phyloP scores from a whole-genome alignment of 768 basidiomycete species.

The Amyloporia xantha region DNA sequence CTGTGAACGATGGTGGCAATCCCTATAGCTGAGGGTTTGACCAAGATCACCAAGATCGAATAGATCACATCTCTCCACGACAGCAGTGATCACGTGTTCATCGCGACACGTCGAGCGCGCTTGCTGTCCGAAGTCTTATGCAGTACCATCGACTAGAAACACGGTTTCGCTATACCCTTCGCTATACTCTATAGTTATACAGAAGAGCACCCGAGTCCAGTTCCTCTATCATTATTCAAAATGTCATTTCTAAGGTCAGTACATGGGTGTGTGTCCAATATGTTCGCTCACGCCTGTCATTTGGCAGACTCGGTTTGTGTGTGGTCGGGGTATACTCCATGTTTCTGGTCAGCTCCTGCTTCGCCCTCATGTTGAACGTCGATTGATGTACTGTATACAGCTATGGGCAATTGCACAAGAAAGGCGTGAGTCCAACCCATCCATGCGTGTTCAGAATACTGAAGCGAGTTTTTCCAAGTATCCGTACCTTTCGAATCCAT shows the following conservation, averaged over 20 bases:
- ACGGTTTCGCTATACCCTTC: too few species aligned
- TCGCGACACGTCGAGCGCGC: constrained; percentile 1
- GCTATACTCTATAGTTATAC: too few species aligned
- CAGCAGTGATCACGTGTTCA: neutral
- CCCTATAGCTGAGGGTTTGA: too few species aligned
- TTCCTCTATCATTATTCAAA: too few species aligned
- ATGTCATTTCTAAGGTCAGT: too few species aligned
- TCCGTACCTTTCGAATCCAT: constrained; percentile 77
- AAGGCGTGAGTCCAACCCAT: constrained; percentile 74
- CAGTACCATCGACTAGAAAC: too few species aligned
- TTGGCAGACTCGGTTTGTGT: constrained; percentile 60
- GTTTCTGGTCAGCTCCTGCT: constrained; percentile 62
- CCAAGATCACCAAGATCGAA: constrained; percentile 1
- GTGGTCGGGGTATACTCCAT: constrained; percentile 87
- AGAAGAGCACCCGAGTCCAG: too few species aligned
- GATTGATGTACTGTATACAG: constrained; percentile 30
- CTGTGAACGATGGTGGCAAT: neutral
- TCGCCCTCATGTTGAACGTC: neutral
- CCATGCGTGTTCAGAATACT: too few species aligned
- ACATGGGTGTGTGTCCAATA: too few species aligned
- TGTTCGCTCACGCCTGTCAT: too few species aligned
- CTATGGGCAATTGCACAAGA: constrained; percentile 94
- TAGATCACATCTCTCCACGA: constrained; percentile 1
- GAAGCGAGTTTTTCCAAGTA: too few species aligned
- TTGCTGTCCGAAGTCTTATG: too few species aligned